A percentile compares a stretch with the other conserved stretches of the same genome.
phyloP scores from a whole-genome alignment of 495 filamentous ascomycete species.

The Aspergillus haitiensis region DNA sequence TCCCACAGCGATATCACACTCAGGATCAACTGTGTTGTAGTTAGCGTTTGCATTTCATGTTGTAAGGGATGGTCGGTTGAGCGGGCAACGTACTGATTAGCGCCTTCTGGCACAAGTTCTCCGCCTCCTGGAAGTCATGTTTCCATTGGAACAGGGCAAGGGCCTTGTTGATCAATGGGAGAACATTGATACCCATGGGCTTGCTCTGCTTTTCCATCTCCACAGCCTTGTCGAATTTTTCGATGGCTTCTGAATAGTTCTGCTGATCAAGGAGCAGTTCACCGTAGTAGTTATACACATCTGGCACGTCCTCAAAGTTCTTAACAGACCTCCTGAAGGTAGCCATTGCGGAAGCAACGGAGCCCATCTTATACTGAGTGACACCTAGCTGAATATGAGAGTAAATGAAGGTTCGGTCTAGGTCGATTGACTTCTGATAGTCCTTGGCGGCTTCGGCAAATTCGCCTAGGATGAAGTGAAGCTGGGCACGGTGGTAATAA shows the following conservation, averaged over 20 bases:
- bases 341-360: slow-evolving; percentile 95
- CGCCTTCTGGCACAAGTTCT: slow-evolving; percentile 95
- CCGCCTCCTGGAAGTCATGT: slow-evolving; percentile 90
- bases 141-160: slow-evolving; percentile 97
- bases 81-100: slow-evolving; percentile 77
- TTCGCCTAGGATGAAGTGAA: slow-evolving; percentile 95
- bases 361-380: slow-evolving; percentile 99
- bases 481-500: slow-evolving; percentile 98
- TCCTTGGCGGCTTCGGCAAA: slow-evolving; percentile 93
- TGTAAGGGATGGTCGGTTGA: not conserved
- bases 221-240: slow-evolving; percentile 96
- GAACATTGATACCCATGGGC: slow-evolving; percentile 92
- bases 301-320: slow-evolving; percentile 94
- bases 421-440: slow-evolving; percentile 98
- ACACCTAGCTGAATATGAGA: slow-evolving; percentile 99
- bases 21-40: slow-evolving; percentile 79
- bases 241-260: slow-evolving; percentile 91
- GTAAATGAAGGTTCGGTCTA: slow-evolving; percentile 95
- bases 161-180: slow-evolving; percentile 98
- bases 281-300: slow-evolving; percentile 99
- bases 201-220: slow-evolving; percentile 96
- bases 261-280: slow-evolving; percentile 97
- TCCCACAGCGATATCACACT: slow-evolving; percentile 97
- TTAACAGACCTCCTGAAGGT: slow-evolving; percentile 97
- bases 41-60: slow-evolving; percentile 17